Base-by-base conservation (phyloP, 1,284 basidiomycete species). In the Cryptococcus sp. region DNA sequence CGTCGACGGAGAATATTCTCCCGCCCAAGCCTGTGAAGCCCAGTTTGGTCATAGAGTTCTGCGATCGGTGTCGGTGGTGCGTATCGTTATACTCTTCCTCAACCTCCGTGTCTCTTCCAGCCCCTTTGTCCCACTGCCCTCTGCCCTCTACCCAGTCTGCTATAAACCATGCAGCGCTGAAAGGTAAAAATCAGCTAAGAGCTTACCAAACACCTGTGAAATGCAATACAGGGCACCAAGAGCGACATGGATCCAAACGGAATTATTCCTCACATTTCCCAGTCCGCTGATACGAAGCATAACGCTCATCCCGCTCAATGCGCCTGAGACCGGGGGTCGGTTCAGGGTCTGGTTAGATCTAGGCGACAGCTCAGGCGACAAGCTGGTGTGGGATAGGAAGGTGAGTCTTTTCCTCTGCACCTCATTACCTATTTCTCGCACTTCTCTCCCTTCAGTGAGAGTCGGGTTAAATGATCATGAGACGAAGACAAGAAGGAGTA, bases 211-310 rank as follows among this genome's bases (percentile, higher is more conserved):
- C 2, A 45, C 8, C 19, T 19, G 19, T 19, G 25, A 25, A 25
- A 23, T 23, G 46, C 10, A 15, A 4, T 44, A 4, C 61, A 77
- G 75, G 75, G 73, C 78, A 51, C 77, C 78, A 65, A 84, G 92
- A 70, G 91, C 92, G 40, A 86, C 85, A 15, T 95, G 92, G 92
- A 84, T 87, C 3, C 88, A 90, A 60, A 95, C 92, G 0, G 92
- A 95, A 69, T 83, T 95, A 20, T 85, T 93, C 69, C 78, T 95
- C 50, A 94, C 92, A 0, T 95, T 95, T 76, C 88, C 91, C 2
- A 84, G 88, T 19, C 89, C 90, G 0, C 72, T 79, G 0, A 76
- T 95, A 46, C 81, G 80, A 40, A 81, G 84, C 39, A 85, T 93
- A 53, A 84, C 86, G 8, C 80, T 94, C 56, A 76, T 90, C 27